A percentile compares a stretch with the other conserved stretches of the same genome.
Evolutionary conservation across 345 rosid species (phyloP).

Genomic region (Eucalyptus cloeziana): DNA sequence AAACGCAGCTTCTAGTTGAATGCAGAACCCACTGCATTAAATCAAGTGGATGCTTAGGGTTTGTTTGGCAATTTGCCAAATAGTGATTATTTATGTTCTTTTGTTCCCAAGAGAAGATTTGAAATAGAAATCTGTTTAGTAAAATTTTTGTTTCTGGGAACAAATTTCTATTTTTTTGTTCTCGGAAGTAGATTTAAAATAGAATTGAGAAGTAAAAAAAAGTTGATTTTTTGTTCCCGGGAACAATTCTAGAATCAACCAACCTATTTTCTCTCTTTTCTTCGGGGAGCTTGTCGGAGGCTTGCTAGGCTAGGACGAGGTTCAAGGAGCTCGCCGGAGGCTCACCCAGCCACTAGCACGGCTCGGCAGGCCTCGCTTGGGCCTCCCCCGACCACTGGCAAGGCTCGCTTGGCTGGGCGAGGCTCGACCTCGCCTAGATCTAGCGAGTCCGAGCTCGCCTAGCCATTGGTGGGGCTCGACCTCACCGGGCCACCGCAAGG

Average conservation of each 20-base stretch:
- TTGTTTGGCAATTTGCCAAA: no score
- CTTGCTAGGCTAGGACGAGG: rapidly evolving
- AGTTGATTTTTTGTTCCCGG: rapidly evolving
- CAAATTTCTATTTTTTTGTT: no score
- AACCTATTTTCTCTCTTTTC: no score
- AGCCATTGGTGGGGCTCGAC: rapidly evolving
- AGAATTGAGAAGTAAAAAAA: no score
- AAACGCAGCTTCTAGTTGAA: not conserved
- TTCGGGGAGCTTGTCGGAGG: rapidly evolving
- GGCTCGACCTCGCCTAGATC: no score
- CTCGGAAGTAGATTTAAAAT: rapidly evolving
- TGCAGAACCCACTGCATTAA: not conserved
- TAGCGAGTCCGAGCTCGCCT: no score
- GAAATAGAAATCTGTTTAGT: rapidly evolving
- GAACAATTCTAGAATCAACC: no score
- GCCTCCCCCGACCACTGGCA: rapidly evolving
- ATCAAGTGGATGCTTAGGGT: not conserved
- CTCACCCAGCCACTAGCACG: rapidly evolving
- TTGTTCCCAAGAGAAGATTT: rapidly evolving
- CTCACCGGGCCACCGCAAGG: no score
- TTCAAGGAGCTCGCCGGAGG: rapidly evolving
- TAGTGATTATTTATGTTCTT: rapidly evolving
- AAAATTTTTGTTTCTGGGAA: rapidly evolving
- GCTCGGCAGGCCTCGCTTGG: rapidly evolving
- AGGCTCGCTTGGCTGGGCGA: rapidly evolving